Base-by-base conservation (phyloP, 163 green algal genomes). In the Chlamydomonas reinhardtii region DNA sequence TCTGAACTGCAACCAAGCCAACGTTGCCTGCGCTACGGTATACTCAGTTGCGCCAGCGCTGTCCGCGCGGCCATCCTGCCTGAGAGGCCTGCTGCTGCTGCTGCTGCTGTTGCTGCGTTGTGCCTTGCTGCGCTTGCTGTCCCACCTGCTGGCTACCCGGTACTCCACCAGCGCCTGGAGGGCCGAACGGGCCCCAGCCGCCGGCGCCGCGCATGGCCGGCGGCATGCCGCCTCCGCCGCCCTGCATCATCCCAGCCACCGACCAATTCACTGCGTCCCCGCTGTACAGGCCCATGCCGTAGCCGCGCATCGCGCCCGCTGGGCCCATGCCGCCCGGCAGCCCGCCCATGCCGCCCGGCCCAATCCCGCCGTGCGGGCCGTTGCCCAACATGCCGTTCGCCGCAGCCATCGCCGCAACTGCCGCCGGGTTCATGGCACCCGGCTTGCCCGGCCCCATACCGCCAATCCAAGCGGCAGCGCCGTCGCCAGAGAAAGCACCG, bases 91-190 rank as follows among this genome's bases (percentile, higher is more conserved):
- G 71, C 32, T 76, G 71, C 39, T 61, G 37, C 39, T 61, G 37
- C 72, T 87, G 82, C 61, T 89, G 87, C 77, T 74, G 71, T 72
- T 90, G 80, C 74, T 85, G 74, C 68, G 69, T 62, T 81, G 75
- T 29, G 66, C 54, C 79, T 29, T 85, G 78, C 66, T 70, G n/a
- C 61, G 48, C 48, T 68, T 85, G 78, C 78, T 85, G 78, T 69
- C 73, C 76, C 19, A 74, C 48, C 62, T 83, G 76, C 34, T 82
- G 75, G 32, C 72, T 61, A 56, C 59, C 72, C 15, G 75, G 32
- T 62, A 31, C 75, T 5, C 64, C 48, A 56, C 48, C 48, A 56
- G 48, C 48, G 48, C 48, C 48, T 1, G 48, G 48, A 9, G 48
- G 48, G 48, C 48, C 48, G 48, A 56, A 56, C 2, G 48, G 48